Base-by-base conservation (phyloP, 2,329 filamentous ascomycete species). In the Ceratocystis alfenasii region DNA sequence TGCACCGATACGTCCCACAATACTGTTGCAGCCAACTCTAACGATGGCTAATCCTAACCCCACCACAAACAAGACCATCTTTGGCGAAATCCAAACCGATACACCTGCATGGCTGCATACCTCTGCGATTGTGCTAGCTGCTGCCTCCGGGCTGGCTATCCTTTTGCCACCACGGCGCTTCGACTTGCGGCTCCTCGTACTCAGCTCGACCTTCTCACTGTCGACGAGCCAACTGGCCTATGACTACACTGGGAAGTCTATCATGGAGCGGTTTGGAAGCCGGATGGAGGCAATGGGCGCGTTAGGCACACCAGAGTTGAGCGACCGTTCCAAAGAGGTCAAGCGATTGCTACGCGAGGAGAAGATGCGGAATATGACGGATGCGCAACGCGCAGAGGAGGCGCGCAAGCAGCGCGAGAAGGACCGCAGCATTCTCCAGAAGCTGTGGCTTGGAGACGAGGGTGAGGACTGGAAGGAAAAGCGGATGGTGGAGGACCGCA, bases 361-460 rank as follows among this genome's bases (percentile, higher is more conserved):
- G 71, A 73, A 73, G 65, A 75, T 75, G 72, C 65, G 71, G 68
- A 71, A 74, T 28, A 67, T 67, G 66, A 65, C 62, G 4, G 74
- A 76, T 69, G 74, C 74, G 7, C 72, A 72, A 48, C 69, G 72
- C 66, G 65, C 70, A 25, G 71, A 71, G 28, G 72, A 73, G 45
- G 71, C 74, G 66, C 72, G 76, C 70, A 72, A 72, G 64, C 33
- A 57, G 67, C 67, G 70, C 69, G 69, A 69, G 60, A 69, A 70
- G 66, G 70, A 69, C 69, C 68, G 70, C 66, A 71, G 72, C 28
- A 62, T 74, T 62, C 72, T 83, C 65, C 75, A 79, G 68, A 77
- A 77, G 69, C 72, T 85, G 17, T 86, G 83, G 83, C 81, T 83
- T 78, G 83, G 83, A 44, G 77, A 77, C 46, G 82, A 84, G 72